A percentile compares a stretch with the other conserved stretches of the same genome.
phyloP scores from a whole-genome alignment of 2,329 filamentous ascomycete species.

The Penicillium sp. region DNA sequence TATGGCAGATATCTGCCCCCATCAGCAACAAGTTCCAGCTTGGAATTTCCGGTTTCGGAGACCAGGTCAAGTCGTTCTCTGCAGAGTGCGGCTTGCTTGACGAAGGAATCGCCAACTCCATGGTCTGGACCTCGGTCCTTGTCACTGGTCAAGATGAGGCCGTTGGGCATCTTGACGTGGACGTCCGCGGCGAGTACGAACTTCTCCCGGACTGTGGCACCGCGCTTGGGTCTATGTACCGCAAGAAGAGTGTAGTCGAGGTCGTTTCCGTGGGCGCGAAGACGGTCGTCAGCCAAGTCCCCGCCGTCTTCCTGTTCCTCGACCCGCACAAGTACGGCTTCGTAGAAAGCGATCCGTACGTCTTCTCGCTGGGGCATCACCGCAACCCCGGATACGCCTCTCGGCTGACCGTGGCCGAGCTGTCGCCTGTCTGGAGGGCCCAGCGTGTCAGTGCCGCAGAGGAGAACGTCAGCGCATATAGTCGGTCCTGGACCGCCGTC shows the following conservation, averaged over 20 bases:
- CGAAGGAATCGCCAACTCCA: constrained; percentile 39
- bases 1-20: constrained; percentile 48
- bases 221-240: constrained; percentile 55
- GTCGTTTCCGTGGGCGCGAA: neutral
- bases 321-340: constrained; percentile 53
- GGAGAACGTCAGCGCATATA: neutral
- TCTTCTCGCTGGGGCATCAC: constrained; percentile 53
- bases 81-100: constrained; percentile 41
- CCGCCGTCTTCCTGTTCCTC: constrained; percentile 55
- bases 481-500: neutral
- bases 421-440: constrained; percentile 47
- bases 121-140: constrained; percentile 45
- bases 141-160: constrained; percentile 37
- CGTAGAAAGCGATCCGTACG: constrained; percentile 51
- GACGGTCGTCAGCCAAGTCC: constrained; percentile 1
- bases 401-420: constrained; percentile 46
- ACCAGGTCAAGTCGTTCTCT: constrained; percentile 39
- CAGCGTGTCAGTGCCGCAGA: neutral
- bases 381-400: constrained; percentile 48
- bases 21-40: constrained; percentile 36
- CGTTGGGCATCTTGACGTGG: constrained; percentile 29
- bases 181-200: constrained; percentile 52
- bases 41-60: constrained; percentile 36
- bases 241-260: too few relatives aligned
- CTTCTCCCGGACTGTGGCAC: constrained; percentile 58